Base-by-base conservation (phyloP, 331 rosid species). In the Malus hybrid region DNA sequence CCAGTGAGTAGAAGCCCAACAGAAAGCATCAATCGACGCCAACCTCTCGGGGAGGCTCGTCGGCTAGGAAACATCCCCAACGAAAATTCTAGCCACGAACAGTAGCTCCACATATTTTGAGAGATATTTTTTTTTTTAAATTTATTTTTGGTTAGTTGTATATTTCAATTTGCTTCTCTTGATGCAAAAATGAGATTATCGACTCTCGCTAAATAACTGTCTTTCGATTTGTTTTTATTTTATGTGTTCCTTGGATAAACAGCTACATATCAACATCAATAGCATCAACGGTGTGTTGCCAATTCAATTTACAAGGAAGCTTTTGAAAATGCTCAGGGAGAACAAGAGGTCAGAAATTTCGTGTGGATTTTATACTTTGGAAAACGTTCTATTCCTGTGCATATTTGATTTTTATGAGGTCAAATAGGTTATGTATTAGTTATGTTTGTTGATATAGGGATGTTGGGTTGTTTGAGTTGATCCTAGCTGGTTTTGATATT, bases 281-380 rank as follows among this genome's bases (percentile, higher is more conserved):
- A 44, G 11, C 50, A 11, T 16, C 63, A 71, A 60, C 70, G 89
- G 87, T 61, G 76, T 88, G 34, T 81, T 81, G 50, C 93, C 93
- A 2, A 87, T 93, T 71, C 98, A 86, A 83, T 68, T 87, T 22
- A 80, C 86, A 4, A 72, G 93, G 1, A 93, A 93, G 81, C 87
- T 86, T 77, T 76, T 90, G 12, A 93, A 93, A 82, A 89, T 90
- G 98, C 42, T 85, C 33, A 93, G 89, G 86, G 98, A 93, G 56
- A 93, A 86, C 85, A 93, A 93, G 69, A 86, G 83, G 70, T 66
- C 76, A 39, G 93, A 44, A 44, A 87, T 83, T 90, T 93, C 87
- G 67, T 85, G 68, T 90, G 90, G 93, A 96, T 93, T 78, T 76
- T 93, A 76, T 90, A 82, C 76, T 85, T 93, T 3, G 95, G 91